Evolutionary conservation across 139 green algal genomes (phyloP), one percentile per base, ranked within the genome.

Genomic region (Haematococcus lacustris): DNA sequence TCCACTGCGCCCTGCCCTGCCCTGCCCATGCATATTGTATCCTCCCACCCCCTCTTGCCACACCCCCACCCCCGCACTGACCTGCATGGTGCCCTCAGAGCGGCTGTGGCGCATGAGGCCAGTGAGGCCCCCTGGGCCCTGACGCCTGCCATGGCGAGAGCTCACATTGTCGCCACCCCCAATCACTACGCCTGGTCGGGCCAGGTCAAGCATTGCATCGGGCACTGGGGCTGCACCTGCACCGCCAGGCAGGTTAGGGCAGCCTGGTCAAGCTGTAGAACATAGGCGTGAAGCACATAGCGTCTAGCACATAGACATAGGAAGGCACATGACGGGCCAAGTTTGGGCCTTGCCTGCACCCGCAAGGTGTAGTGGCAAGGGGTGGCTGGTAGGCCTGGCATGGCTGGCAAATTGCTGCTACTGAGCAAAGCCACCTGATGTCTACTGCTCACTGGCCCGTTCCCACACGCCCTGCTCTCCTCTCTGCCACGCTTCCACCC

Each of bases 71-170:
- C 13, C 21, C 47, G 47, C 21, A 13, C 13, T 57, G 13, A 57
- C 62, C 50, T 53, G 40, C 50, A 79, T 57, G 51, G 77, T 63
- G 33, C 53, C 63, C 61, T 85, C 82, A 21, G 71, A 82, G 1
- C 76, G 32, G 78, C 82, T 87, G 71, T 84, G 78, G 30, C 68
- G 61, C 74, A 81, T 78, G 37, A 26, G 28, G 68, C 47, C 34
- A 38, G 68, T 5, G 5, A 39, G 32, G 9, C 61, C 61, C 23
- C 39, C 9, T 32, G 25, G 23, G 5, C 64, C 39, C 25, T 53
- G 21, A 25, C 34, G 21, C n/a, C 66, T 23, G 35, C 64, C 62
- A 1, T 71, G 73, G 32, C 64, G 73, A 1, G 51, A 57, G 38
- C 34, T 34, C 40, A 83, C 43, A 5, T 73, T 65, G 43, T 76